These are phyloP conservation scores for Globomyces sp. DNA, from an alignment of 371 early-diverging fungal genomes.

Conservation along the genomic window DNA sequence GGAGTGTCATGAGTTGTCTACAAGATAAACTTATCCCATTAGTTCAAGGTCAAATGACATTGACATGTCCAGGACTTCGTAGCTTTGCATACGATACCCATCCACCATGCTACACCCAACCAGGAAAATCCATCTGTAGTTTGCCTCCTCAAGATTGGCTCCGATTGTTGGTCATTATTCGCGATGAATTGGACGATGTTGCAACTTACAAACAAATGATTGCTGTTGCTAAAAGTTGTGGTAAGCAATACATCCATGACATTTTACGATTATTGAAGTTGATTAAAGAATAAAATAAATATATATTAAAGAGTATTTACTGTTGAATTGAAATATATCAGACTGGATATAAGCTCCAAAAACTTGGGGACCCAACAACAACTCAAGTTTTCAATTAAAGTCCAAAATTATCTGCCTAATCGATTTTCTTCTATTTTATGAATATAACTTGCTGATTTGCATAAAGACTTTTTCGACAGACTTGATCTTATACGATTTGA, in stretches of 20 bases:
- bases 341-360: too few relatives aligned
- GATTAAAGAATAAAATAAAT: too few relatives aligned
- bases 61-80: not conserved
- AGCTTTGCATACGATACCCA: constrained; percentile 14
- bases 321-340: too few relatives aligned
- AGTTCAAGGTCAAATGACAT: not conserved
- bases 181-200: not conserved
- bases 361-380: too few relatives aligned
- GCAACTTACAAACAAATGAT: constrained; percentile 15
- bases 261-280: too few relatives aligned
- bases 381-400: too few relatives aligned
- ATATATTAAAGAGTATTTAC: too few relatives aligned
- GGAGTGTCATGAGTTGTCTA: constrained; percentile 10
- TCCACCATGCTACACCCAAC: constrained; percentile 10
- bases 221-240: constrained; percentile 4
- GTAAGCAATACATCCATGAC: not conserved
- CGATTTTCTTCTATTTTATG: too few relatives aligned
- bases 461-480: too few relatives aligned
- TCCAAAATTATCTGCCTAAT: too few relatives aligned
- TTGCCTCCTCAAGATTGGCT: constrained; percentile 1
- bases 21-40: constrained; percentile 10
- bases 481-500: too few relatives aligned
- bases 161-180: constrained; percentile 7
- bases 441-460: too few relatives aligned
- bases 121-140: constrained; percentile 4